A percentile compares a stretch with the other conserved stretches of the same genome.
Conservation (phyloP, 352 stramenopile species). For the Globisporangium polare region DNA sequence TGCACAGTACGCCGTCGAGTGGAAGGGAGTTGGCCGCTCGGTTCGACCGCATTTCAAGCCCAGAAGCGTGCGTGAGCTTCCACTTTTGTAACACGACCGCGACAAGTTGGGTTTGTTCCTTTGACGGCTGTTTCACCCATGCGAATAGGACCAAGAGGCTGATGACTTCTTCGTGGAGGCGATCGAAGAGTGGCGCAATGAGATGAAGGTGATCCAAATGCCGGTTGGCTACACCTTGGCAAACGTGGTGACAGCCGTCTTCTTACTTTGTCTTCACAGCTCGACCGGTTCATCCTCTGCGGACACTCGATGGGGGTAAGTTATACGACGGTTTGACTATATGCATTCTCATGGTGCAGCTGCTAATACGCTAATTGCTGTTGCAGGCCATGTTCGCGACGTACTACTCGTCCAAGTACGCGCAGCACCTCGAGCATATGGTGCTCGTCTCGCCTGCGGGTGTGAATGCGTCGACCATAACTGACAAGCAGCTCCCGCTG, state of each 20-base stretch:
- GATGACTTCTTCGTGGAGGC: slow-evolving; percentile 7
- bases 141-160: slow-evolving; percentile 3
- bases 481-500: slow-evolving; percentile 2
- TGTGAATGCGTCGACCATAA: neutral
- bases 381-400: slow-evolving; percentile 15
- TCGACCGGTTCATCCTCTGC: slow-evolving; percentile 8
- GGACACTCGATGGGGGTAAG: slow-evolving; percentile 11
- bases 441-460: slow-evolving; percentile 22
- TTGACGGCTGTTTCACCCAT: neutral
- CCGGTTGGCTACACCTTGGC: too few species aligned
- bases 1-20: slow-evolving; percentile 3
- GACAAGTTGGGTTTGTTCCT: neutral
- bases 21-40: slow-evolving; percentile 6
- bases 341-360: neutral
- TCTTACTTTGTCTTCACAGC: neutral
- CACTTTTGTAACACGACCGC: too few species aligned
- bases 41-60: slow-evolving; percentile 7
- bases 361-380: neutral
- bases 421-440: slow-evolving; percentile 18
- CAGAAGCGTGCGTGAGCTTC: neutral
- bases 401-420: slow-evolving; percentile 11
- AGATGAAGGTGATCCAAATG: too few species aligned
- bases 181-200: slow-evolving; percentile 8
- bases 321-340: too few species aligned
- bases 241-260: neutral